Base-by-base conservation (phyloP, 352 stramenopile species). In the Thraustochytrium sp. region DNA sequence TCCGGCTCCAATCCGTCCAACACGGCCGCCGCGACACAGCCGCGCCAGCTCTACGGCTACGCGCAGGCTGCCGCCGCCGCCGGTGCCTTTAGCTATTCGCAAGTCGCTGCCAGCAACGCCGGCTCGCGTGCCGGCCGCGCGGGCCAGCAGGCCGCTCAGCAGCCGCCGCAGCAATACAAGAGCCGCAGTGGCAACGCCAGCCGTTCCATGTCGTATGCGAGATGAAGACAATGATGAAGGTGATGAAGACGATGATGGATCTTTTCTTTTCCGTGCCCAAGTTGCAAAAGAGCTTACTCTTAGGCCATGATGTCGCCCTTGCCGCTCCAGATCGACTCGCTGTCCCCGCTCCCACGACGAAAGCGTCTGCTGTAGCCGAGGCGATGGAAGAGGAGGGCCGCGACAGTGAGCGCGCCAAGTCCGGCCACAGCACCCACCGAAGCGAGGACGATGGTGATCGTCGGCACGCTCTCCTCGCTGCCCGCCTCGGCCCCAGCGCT, bases 61-160 rank as follows among this genome's bases (percentile, higher is more conserved):
- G 62, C 62, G 44, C 36, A 75, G 44, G 62, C 62, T 5, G 62
- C 62, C 4, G 62, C 62, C 18, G 40, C 62, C 3, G 38, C 37
- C 5, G 62, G 48, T 34, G 51, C 5, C 23, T 80, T 80, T 46
- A 80, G 68, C 34, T 80, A 80, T 34, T 80, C 68, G 16, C 68
- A 80, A 44, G 68, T 53, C 4, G 51, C 68, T 21, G 68, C 68
- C 1, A 80, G 49, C 38, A 51, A 46, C 18, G 68, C 44, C 8
- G 18, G 53, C 26, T 42, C 37, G 26, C 68, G 13, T 44, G 40
- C 42, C 2, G 37, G 21, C 31, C 37, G 11, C 8, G 16, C n/a
- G 26, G 18, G 21, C 8, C 11, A n/a, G 49, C 46, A 51, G 36
- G 53, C 44, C 31, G 13, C 26, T n/a, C 53, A 61, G 40, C 68